Evolutionary conservation across 2,329 filamentous ascomycete species (phyloP), one percentile per base, ranked within the genome.

Genomic region (Albifimbria verrucaria): DNA sequence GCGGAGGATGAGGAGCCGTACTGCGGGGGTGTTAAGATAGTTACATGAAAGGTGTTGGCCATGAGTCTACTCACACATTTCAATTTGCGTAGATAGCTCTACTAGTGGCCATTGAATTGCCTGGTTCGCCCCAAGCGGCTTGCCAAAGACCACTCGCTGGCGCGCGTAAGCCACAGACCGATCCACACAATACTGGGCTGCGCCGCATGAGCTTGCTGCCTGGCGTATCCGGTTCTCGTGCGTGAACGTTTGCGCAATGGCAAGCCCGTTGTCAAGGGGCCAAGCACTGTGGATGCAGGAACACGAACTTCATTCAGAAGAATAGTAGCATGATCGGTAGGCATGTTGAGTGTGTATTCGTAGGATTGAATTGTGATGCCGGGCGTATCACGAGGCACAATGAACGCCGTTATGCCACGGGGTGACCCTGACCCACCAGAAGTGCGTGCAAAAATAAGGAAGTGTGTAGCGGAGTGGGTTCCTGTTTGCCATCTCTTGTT

Each of bases 401-500:
- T 22, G 21, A 55, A 55, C 5, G 55, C 55, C 1, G 55, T 59
- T 50, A 59, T 57, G 18, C 57, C 52, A n/a, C 46, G 46, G n/a
- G 55, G 51, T 7, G 55, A 53, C 1, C 57, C 57, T 6, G 39
- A 41, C 20, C 50, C 52, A 21, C 57, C 55, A 12, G 57, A 57
- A 9, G 57, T 59, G 11, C 57, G 49, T 9, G 57, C 57, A 49
- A 59, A 57, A 22, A 59, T 20, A n/a, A 59, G 26, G 41, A 53
- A 59, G 41, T 54, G 51, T 22, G 32, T 56, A 11, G 57, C 57
- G 1, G 45, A 44, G 21, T 59, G 57, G 41, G 54, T 52, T 1
- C 57, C 57, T 11, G 55, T 56, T 43, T 59, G 57, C 53, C 57
- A 59, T 21, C 55, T 57, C 32, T 59, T 59, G 44, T 59, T 59